These are phyloP conservation scores for Phytophthora fragariaefolia DNA, from an alignment of 352 stramenopile genomes.

Conservation along the genomic window DNA sequence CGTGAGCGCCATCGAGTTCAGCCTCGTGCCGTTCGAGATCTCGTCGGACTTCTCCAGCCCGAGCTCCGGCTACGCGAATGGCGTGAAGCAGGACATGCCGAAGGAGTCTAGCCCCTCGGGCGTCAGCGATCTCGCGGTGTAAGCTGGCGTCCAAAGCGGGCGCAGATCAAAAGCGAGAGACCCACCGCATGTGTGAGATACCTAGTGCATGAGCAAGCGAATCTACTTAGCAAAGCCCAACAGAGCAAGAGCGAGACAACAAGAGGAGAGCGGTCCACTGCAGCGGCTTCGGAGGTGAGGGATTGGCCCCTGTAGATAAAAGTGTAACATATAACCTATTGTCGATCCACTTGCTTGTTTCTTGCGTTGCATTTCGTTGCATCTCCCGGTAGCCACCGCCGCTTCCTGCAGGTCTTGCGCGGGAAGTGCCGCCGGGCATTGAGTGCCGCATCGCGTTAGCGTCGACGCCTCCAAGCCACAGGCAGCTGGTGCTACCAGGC, in stretches of 20 bases:
- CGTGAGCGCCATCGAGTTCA: constrained; percentile 63
- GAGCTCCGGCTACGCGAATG: constrained; percentile 20
- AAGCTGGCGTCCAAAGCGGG: constrained; percentile 4
- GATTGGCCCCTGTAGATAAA: constrained; percentile 38
- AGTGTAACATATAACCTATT: constrained; percentile 75
- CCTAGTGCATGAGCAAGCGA: constrained; percentile 25
- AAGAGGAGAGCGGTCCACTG: constrained; percentile 11
- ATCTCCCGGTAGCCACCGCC: no score
- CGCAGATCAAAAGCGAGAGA: neutral
- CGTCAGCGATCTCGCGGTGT: constrained; percentile 60
- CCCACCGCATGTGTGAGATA: constrained; percentile 25
- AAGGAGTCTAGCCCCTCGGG: constrained; percentile 66
- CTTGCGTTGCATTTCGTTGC: neutral
- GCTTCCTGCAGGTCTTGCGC: no score
- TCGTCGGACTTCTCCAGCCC: constrained; percentile 43
- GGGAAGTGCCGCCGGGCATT: constrained; percentile 15
- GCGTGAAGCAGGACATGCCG: constrained; percentile 41
- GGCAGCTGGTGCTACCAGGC: constrained; percentile 27
- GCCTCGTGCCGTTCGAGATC: constrained; percentile 69
- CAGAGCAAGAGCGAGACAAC: constrained; percentile 17
- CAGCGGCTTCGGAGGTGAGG: constrained; percentile 29
- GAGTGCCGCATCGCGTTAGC: constrained; percentile 35
- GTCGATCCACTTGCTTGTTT: constrained; percentile 17
- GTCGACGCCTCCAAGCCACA: constrained; percentile 24
- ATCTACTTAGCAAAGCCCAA: constrained; percentile 20